These are phyloP conservation scores for Zymoseptoria brevis DNA, from an alignment of 2,329 filamentous ascomycete species.

Conservation along the genomic window DNA sequence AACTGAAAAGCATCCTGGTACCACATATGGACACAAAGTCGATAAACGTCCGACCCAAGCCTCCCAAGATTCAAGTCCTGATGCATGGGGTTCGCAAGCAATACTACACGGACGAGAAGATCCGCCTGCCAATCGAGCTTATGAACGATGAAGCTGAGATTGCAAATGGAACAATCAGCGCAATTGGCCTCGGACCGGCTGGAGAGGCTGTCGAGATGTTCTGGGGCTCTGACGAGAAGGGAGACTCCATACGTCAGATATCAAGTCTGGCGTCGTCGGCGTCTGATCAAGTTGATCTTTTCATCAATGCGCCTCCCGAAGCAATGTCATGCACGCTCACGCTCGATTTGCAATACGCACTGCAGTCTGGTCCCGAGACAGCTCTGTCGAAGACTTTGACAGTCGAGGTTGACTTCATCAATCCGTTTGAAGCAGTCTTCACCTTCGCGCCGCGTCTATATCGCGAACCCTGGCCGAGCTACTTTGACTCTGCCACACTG, in stretches of 20 bases:
- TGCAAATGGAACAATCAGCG: slow-evolving; percentile 58
- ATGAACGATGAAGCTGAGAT: slow-evolving; percentile 77
- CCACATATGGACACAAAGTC: slow-evolving; percentile 42
- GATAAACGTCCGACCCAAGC: slow-evolving; percentile 74
- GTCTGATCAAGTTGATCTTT: slow-evolving; percentile 9
- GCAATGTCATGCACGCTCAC: slow-evolving; percentile 59
- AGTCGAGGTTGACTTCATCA: slow-evolving; percentile 63
- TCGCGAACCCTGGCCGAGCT: slow-evolving; percentile 72
- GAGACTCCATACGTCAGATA: slow-evolving; percentile 6
- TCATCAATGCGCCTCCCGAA: slow-evolving; percentile 34
- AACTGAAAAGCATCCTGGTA: slow-evolving; percentile 11
- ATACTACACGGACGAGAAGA: slow-evolving; percentile 77
- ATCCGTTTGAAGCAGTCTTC: slow-evolving; percentile 87
- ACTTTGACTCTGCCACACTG: slow-evolving; percentile 53
- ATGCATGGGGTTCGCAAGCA: slow-evolving; percentile 56
- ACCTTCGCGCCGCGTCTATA: slow-evolving; percentile 76
- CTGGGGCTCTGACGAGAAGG: slow-evolving; percentile 26
- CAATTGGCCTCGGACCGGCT: slow-evolving; percentile 38
- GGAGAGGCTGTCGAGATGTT: slow-evolving; percentile 10
- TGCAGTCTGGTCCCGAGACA: slow-evolving; percentile 71
- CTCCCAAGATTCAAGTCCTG: slow-evolving; percentile 78
- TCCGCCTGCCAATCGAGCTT: slow-evolving; percentile 61
- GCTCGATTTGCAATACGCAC: slow-evolving; percentile 66
- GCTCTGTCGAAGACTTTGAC: slow-evolving; percentile 66
- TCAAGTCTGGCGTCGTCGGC: slow-evolving; percentile 9